Evolutionary conservation across 495 filamentous ascomycete genomes (phyloP).

Genomic region (Hypoxylon trugodes): DNA sequence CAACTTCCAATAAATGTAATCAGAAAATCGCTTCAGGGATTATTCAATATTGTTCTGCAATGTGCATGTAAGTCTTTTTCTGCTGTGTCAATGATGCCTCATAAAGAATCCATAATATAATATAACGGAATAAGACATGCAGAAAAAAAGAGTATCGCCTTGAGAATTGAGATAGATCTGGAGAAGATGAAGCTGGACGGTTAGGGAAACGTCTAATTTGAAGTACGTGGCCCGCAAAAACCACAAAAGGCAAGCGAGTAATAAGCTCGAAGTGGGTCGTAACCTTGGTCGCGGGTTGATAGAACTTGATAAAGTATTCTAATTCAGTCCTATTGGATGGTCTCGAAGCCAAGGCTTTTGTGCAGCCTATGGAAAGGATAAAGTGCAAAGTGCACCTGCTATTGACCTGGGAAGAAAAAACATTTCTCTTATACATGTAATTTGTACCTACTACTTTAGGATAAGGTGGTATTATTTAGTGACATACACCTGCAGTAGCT

Average conservation of each 20-base stretch:
- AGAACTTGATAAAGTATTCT: slow-evolving; percentile 6
- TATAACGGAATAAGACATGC: neutral
- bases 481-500: neutral
- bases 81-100: no score
- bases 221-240: slow-evolving; percentile 13
- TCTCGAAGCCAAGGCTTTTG: slow-evolving; percentile 25
- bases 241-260: neutral
- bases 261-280: slow-evolving; percentile 15
- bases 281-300: slow-evolving; percentile 29
- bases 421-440: neutral
- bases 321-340: slow-evolving; percentile 29
- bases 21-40: neutral
- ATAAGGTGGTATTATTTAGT: slow-evolving; percentile 7
- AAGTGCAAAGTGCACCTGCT: slow-evolving; percentile 13
- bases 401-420: slow-evolving; percentile 18
- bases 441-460: slow-evolving; percentile 30
- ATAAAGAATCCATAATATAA: no score
- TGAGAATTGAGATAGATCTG: no score
- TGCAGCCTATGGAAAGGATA: slow-evolving; percentile 1
- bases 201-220: slow-evolving; percentile 7
- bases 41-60: slow-evolving; percentile 1
- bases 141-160: no score
- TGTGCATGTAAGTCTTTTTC: neutral
- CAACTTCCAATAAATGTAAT: neutral
- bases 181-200: slow-evolving; percentile 6